A percentile compares a stretch with the other conserved stretches of the same genome.
Conservation (phyloP, 2,329 filamentous ascomycete genomes). For the Microdochium nivale region DNA sequence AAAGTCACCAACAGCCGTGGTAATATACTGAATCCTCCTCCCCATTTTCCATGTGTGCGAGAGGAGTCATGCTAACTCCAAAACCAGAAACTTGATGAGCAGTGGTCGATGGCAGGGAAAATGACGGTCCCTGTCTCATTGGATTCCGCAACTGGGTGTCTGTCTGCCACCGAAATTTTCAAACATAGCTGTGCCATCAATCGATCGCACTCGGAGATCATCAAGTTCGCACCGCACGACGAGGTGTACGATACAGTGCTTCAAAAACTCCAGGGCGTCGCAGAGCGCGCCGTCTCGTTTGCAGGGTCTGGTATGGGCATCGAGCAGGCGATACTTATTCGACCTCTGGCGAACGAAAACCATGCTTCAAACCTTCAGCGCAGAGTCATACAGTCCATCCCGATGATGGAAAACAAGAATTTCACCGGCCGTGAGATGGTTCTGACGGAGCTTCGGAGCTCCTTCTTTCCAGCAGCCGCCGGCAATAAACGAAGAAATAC, state of each 20-base stretch:
- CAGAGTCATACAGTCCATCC: too few relatives aligned
- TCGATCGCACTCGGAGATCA: not conserved
- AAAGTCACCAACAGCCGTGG: too few relatives aligned
- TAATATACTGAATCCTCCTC: too few relatives aligned
- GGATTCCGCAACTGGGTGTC: not conserved
- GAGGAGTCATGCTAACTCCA: too few relatives aligned
- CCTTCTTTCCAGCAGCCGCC: not conserved
- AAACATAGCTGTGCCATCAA: not conserved
- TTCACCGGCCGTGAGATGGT: not conserved
- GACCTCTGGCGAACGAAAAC: too few relatives aligned
- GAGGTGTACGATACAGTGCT: not conserved
- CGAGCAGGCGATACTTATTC: too few relatives aligned
- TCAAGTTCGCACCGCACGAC: not conserved
- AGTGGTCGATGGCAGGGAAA: not conserved
- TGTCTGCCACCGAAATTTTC: not conserved
- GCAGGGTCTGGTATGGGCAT: too few relatives aligned
- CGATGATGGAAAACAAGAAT: not conserved
- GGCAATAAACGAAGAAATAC: not conserved
- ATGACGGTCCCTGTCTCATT: not conserved
- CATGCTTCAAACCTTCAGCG: too few relatives aligned
- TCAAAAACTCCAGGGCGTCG: not conserved
- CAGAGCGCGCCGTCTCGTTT: not conserved
- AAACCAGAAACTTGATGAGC: too few relatives aligned
- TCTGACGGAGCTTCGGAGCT: not conserved
- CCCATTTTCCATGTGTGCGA: too few relatives aligned